phyloP scores from a whole-genome alignment of 805 yeast species.

The Metschnikowia borealis region DNA sequence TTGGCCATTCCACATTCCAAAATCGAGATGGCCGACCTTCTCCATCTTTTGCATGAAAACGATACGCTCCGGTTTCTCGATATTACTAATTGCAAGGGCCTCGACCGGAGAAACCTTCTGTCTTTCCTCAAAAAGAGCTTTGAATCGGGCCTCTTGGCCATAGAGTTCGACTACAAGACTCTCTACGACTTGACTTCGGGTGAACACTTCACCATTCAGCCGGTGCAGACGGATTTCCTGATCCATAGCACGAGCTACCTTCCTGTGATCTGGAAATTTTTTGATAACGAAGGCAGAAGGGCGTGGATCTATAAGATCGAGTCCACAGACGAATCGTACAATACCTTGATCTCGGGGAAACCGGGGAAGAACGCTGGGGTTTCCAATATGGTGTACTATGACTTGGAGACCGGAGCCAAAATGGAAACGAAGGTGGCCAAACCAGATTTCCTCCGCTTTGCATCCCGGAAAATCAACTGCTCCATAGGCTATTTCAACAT shows the following conservation, averaged over 20 bases:
- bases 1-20: conserved; percentile 40
- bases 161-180: conserved; percentile 64
- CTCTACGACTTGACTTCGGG: conserved; percentile 47
- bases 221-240: conserved; percentile 27
- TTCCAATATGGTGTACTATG: conserved; percentile 53
- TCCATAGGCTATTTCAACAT: conserved; percentile 48
- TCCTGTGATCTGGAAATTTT: conserved; percentile 46
- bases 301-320: conserved; percentile 67
- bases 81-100: conserved; percentile 55
- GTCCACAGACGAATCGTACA: conserved; percentile 29
- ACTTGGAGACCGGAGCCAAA: conserved; percentile 60
- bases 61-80: conserved; percentile 53
- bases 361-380: conserved; percentile 7
- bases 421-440: conserved; percentile 43
- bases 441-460: conserved; percentile 50
- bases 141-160: conserved; percentile 42
- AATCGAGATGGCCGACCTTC: conserved; percentile 35
- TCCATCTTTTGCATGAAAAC: conserved; percentile 29
- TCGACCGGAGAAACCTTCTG: conserved; percentile 53
- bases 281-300: conserved; percentile 67
- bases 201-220: conserved; percentile 26
- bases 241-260: conserved; percentile 20
- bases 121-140: conserved; percentile 27
- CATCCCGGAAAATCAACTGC: conserved; percentile 51
- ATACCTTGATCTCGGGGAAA: conserved; percentile 19